Evolutionary conservation across 208 protist species (phyloP), one percentile per base, ranked within the genome.

Genomic region (Acanthamoeba royreba): DNA sequence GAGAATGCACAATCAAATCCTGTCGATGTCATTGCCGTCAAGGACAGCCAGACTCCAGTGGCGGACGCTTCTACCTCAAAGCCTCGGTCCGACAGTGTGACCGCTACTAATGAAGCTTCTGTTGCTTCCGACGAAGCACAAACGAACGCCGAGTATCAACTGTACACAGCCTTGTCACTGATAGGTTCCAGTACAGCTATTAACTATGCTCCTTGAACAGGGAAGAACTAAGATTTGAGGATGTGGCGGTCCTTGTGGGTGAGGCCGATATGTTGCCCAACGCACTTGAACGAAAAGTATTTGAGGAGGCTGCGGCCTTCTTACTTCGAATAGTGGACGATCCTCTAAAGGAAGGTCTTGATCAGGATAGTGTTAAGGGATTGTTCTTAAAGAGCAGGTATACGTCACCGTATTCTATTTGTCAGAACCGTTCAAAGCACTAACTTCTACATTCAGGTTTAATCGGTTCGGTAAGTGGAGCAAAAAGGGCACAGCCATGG

Each of bases 311-410:
- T 33, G 28, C 83, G 25, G 45, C 0, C 28, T 90, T 90, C 33
- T 52, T 90, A 3, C 31, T 72, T 25, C 47, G 83, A 31, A 63
- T 90, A 31, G 55, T 90, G 9, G 83, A 90, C 83, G 15, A 61
- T 4, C 47, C 47, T 22, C 83, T 90, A 17, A 90, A 90, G 49
- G 83, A 90, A 52, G 83, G 83, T 2, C 55, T 90, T n/a, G 45
- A 15, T 0, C 47, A 61, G 19, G 47, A 72, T 8, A 33, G 17
- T 28, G 40, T 90, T 33, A 69, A 69, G 19, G 19, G 22, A 13
- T 52, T 90, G 31, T 90, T 90, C 55, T 90, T 45, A 45, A 90
- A 90, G 55, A 90, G 83, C 49, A 3, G 83, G 83, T 69, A 77
- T 77, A 19, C 19, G 49, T 19, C 49, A 25, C 19, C 49, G 19